These are phyloP conservation scores for Piromyces finnis DNA, from an alignment of 192 early-diverging fungal genomes.

Conservation along the genomic window DNA sequence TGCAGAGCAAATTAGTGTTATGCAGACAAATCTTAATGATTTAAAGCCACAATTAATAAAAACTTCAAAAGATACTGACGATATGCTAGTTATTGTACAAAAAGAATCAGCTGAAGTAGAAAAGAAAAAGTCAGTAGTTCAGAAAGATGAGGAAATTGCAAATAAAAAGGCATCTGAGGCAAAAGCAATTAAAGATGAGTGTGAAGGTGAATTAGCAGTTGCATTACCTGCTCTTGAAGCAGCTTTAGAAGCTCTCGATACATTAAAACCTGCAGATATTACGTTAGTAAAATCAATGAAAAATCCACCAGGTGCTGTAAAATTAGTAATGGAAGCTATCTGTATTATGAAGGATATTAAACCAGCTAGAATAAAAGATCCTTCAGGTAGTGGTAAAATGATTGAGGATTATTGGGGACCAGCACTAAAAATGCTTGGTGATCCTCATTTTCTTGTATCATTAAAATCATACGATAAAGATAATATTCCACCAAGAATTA, in stretches of 20 bases:
- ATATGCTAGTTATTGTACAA: conserved; percentile 38
- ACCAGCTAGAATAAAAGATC: conserved; percentile 37
- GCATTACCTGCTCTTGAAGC: conserved; percentile 37
- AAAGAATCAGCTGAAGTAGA: conserved; percentile 41
- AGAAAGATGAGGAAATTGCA: conserved; percentile 38
- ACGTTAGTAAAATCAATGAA: conserved; percentile 45
- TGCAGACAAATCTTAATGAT: conserved; percentile 34
- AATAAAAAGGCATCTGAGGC: conserved; percentile 28
- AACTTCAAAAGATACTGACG: conserved; percentile 39
- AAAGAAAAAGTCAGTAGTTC: conserved; percentile 25
- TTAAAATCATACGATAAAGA: conserved; percentile 41
- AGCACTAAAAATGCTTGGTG: conserved; percentile 34
- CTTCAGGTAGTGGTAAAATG: conserved; percentile 40
- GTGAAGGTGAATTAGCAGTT: conserved; percentile 33
- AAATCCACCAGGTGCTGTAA: conserved; percentile 41
- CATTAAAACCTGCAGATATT: conserved; percentile 37
- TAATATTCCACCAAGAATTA: conserved; percentile 31
- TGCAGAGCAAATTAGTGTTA: conserved; percentile 30
- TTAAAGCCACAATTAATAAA: conserved; percentile 34
- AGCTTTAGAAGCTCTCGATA: conserved; percentile 33
- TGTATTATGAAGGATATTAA: conserved; percentile 44
- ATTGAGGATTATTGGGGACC: conserved; percentile 42
- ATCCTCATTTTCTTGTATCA: conserved; percentile 29
- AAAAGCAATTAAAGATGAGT: conserved; percentile 32
- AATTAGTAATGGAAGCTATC: conserved; percentile 44